Percentiles rank a stretch among this genome's conserved stretches.
phyloP scores from a whole-genome alignment of 2,329 filamentous ascomycete genomes.

The Tolypocladium guangdongense region DNA sequence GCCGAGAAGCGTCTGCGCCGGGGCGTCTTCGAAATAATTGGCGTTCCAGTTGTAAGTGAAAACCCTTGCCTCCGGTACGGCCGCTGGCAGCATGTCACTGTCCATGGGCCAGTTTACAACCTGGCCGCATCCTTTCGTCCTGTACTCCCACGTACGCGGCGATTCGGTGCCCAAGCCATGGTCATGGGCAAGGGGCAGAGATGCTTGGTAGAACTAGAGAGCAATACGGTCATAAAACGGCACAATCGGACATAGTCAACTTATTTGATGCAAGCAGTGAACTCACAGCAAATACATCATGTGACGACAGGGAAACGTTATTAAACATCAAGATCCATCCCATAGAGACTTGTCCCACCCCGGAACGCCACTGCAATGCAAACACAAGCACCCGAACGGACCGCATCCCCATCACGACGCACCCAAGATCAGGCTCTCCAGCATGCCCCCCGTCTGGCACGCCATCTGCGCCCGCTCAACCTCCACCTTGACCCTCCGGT shows the following conservation, averaged over 20 bases:
- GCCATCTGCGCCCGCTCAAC: conserved; percentile 78
- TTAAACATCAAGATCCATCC: not conserved
- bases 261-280: not conserved
- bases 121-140: too few relatives aligned
- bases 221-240: not conserved
- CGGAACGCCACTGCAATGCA: conserved; percentile 1
- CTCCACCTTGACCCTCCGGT: conserved; percentile 60
- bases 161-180: too few relatives aligned
- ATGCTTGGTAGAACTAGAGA: not conserved
- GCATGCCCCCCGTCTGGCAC: conserved; percentile 74
- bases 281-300: not conserved
- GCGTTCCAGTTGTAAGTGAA: too few relatives aligned
- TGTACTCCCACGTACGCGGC: too few relatives aligned
- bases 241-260: not conserved
- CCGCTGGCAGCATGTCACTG: too few relatives aligned
- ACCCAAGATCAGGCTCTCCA: conserved; percentile 51
- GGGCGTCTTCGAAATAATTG: too few relatives aligned
- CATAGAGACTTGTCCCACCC: not conserved
- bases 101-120: too few relatives aligned
- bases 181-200: not conserved
- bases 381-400: not conserved
- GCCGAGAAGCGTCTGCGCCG: too few relatives aligned
- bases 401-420: not conserved
- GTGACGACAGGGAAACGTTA: not conserved
- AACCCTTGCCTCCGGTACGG: too few relatives aligned